phyloP scores from a whole-genome alignment of 2,329 filamentous ascomycete species.

The Pleoardoris graminearum region DNA sequence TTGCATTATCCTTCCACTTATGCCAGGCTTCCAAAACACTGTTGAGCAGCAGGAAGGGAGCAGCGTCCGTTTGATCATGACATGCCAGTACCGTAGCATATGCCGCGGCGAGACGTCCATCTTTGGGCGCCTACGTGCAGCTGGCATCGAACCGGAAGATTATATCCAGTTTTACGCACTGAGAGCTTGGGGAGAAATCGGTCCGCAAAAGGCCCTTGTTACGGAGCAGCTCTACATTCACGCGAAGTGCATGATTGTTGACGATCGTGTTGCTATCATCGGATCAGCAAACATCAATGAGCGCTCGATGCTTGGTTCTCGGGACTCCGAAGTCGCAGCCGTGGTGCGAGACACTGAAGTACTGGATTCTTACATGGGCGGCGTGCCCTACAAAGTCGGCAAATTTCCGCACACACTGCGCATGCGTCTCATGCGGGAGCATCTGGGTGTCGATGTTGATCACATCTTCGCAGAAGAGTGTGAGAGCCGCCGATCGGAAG shows the following conservation, averaged over 20 bases:
- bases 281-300: slow-evolving; percentile 99
- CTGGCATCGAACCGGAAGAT: slow-evolving; percentile 87
- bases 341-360: slow-evolving; percentile 92
- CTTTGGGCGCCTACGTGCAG: slow-evolving; percentile 78
- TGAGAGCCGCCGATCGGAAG: slow-evolving; percentile 45
- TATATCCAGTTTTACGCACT: slow-evolving; percentile 96
- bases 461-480: slow-evolving; percentile 60
- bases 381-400: slow-evolving; percentile 84
- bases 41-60: slow-evolving; percentile 93
- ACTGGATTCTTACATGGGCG: slow-evolving; percentile 89
- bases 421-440: slow-evolving; percentile 92
- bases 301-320: slow-evolving; percentile 86
- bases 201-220: slow-evolving; percentile 76
- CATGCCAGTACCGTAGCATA: slow-evolving; percentile 95
- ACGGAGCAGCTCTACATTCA: slow-evolving; percentile 99
- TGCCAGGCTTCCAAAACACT: slow-evolving; percentile 98
- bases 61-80: slow-evolving; percentile 92
- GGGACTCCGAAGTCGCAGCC: slow-evolving; percentile 90
- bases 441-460: slow-evolving; percentile 93
- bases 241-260: slow-evolving; percentile 94
- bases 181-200: slow-evolving; percentile 89
- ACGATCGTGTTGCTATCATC: slow-evolving; percentile 90
- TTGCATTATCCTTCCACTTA: slow-evolving; percentile 86
- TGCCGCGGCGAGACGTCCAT: slow-evolving; percentile 91
- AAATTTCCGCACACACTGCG: slow-evolving; percentile 91